Evolutionary conservation across 2,329 filamentous ascomycete species (phyloP).

Genomic region (Talaromyces sp.): DNA sequence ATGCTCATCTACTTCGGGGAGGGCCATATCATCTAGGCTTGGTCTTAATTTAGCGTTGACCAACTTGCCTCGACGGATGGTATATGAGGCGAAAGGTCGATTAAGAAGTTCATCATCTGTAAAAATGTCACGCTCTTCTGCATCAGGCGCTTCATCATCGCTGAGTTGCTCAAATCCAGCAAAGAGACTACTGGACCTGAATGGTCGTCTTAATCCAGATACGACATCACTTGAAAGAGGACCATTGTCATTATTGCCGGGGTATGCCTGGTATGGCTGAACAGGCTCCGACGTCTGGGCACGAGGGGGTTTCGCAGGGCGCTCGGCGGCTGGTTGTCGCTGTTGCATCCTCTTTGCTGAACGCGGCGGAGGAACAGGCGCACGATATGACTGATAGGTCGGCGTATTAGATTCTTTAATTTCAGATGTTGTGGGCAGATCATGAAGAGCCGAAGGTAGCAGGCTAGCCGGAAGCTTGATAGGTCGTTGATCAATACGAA

Average conservation of each 20-base stretch:
- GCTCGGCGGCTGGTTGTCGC: constrained; percentile 42
- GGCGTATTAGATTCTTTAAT: constrained; percentile 24
- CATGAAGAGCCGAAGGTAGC: constrained; percentile 74
- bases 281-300: constrained; percentile 47
- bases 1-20: constrained; percentile 44
- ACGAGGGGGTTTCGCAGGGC: constrained; percentile 25
- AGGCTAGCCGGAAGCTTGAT: constrained; percentile 76
- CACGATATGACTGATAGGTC: constrained; percentile 32
- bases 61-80: constrained; percentile 45
- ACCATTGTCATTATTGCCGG: constrained; percentile 79
- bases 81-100: constrained; percentile 49
- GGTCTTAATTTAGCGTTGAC: constrained; percentile 38
- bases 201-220: constrained; percentile 67
- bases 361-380: constrained; percentile 38
- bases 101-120: constrained; percentile 50
- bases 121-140: constrained; percentile 36
- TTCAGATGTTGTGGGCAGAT: constrained; percentile 44
- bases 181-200: constrained; percentile 81
- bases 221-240: constrained; percentile 64
- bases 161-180: constrained; percentile 77
- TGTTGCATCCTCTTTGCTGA: constrained; percentile 31
- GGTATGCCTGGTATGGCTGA: constrained; percentile 74
- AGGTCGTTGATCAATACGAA: constrained; percentile 77
- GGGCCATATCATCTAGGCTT: constrained; percentile 36
- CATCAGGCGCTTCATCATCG: constrained; percentile 45